Evolutionary conservation across 768 basidiomycete genomes (phyloP).

Genomic region (Coprinellus micaceus): DNA sequence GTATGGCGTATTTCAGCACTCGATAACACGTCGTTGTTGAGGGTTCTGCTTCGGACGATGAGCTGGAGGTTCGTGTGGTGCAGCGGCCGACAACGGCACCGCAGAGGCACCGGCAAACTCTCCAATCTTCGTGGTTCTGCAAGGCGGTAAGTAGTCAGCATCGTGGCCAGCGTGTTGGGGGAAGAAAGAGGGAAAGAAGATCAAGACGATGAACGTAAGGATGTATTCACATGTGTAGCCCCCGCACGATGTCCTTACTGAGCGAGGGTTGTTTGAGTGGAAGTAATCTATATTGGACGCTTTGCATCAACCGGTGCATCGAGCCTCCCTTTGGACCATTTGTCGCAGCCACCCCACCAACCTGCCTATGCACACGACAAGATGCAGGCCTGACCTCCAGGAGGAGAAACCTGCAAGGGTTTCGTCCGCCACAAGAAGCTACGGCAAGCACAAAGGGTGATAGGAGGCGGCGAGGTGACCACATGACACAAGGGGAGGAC

Average conservation of each 20-base stretch:
- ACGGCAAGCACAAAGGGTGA: constrained; percentile 13
- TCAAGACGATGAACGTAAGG: constrained; percentile 16
- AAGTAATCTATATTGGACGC: constrained; percentile 73
- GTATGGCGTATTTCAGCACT: constrained; percentile 80
- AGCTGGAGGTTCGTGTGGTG: constrained; percentile 44
- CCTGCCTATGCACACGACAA: constrained; percentile 18
- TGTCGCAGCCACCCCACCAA: constrained; percentile 12
- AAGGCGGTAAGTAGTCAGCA: constrained; percentile 1
- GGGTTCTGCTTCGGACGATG: neutral
- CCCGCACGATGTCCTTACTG: constrained; percentile 63
- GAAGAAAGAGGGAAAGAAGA: constrained; percentile 10
- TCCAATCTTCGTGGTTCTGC: constrained; percentile 63
- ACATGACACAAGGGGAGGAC: constrained; percentile 13
- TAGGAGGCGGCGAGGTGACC: constrained; percentile 2
- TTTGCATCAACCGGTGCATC: constrained; percentile 87
- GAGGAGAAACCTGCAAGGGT: constrained; percentile 59
- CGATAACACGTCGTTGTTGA: constrained; percentile 50
- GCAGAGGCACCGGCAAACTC: constrained; percentile 69
- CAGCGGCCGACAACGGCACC: constrained; percentile 78
- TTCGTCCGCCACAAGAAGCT: constrained; percentile 33
- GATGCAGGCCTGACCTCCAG: no score
- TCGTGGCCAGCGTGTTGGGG: neutral
- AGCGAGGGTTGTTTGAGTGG: constrained; percentile 85
- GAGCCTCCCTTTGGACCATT: constrained; percentile 22
- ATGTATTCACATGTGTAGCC: constrained; percentile 92